Conservation (phyloP, 148 eudicot genomes). For the Chenopodium album region DNA sequence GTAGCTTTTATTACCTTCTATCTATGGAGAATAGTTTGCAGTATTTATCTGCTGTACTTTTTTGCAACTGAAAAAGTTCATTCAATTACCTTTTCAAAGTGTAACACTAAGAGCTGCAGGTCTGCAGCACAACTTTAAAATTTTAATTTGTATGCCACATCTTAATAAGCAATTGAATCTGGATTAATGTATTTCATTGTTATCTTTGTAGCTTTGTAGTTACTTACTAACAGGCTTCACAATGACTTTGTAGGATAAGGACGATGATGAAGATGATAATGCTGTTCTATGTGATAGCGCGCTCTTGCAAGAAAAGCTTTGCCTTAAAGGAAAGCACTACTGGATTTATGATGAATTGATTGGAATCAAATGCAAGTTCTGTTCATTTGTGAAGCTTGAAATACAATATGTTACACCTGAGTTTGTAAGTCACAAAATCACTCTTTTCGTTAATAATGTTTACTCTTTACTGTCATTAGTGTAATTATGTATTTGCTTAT, state of each 20-base stretch:
- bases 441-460: no score
- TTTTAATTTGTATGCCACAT: not conserved
- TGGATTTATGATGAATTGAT: constrained; percentile 47
- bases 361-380: constrained; percentile 49
- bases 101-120: not conserved
- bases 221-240: not conserved
- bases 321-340: constrained; percentile 43
- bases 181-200: not conserved
- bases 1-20: no score
- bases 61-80: no score
- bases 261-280: constrained; percentile 16
- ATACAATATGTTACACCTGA: constrained; percentile 31
- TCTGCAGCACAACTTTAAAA: not conserved
- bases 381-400: constrained; percentile 44
- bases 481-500: no score
- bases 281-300: constrained; percentile 9
- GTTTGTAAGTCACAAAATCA: constrained; percentile 44
- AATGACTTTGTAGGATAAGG: constrained; percentile 35
- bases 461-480: no score
- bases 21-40: no score
- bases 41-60: no score
- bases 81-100: not conserved
- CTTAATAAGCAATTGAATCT: not conserved
- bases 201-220: not conserved
- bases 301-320: constrained; percentile 26